Base-by-base conservation (phyloP, 352 stramenopile species). In the Saprolegnia diclina region DNA sequence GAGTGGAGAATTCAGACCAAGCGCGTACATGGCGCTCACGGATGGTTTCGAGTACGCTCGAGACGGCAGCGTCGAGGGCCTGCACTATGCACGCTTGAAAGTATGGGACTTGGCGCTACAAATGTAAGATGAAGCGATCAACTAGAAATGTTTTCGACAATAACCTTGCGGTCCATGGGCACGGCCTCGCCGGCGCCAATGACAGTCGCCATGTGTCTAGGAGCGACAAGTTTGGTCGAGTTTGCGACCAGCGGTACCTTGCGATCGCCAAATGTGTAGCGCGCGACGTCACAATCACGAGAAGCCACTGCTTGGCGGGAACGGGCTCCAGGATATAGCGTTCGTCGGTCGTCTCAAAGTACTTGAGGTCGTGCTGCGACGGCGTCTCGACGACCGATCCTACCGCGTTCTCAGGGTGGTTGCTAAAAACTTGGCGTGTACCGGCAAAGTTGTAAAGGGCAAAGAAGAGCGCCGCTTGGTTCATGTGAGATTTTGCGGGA, bases 391-490 rank as follows among this genome's bases (percentile, higher is more conserved):
- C 26, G 21, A 65, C 45, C 22, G 57, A 65, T 18, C 26, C 57
- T 65, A 52, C 4, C 16, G 14, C 55, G n/a, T n/a, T n/a, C n/a
- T n/a, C n/a, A n/a, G n/a, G n/a, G n/a, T n/a, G n/a, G n/a, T n/a
- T n/a, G n/a, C n/a, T n/a, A n/a, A n/a, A n/a, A n/a, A n/a, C n/a
- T n/a, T n/a, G n/a, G n/a, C n/a, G 40, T 52, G 16, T 38, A 69
- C 48, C 48, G 4, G 45, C 32, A 38, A 54, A 67, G 37, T 57
- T 67, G 50, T 18, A 26, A 6, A 67, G n/a, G 22, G 62, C 62
- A 67, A 67, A 67, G 18, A 69, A 42, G 1, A 69, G 63, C 19
- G 63, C 63, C 7, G 63, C 63, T 24, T 61, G 37, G 26, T 69
- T 69, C 45, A 69, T 69, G 53, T 59, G 48, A 7, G 45, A 53